These are phyloP conservation scores for Neurospora sp. DNA, from an alignment of 495 filamentous ascomycete genomes.

Conservation along the genomic window DNA sequence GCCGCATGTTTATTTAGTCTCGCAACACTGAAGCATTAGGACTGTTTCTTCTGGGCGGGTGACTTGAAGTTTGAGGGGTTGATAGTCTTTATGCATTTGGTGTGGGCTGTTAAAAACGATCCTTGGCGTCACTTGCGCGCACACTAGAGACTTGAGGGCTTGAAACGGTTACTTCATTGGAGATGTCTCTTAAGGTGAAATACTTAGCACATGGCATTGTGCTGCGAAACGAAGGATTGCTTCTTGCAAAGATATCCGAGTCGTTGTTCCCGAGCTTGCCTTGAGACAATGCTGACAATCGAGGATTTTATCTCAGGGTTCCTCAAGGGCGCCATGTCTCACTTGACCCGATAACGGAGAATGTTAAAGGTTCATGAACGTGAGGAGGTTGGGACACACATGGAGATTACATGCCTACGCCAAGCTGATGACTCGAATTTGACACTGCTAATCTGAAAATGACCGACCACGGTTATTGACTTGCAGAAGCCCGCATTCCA, in stretches of 20 bases:
- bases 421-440: not conserved
- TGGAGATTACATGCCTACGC: not conserved
- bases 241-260: not conserved
- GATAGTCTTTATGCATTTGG: not conserved
- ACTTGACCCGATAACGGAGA: not conserved
- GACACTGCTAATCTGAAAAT: not conserved
- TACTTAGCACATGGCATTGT: not conserved
- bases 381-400: not conserved
- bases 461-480: slow-evolving; percentile 1
- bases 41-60: not conserved
- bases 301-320: not conserved
- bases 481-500: slow-evolving; percentile 21
- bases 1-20: not conserved
- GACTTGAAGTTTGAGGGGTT: not conserved
- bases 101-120: not conserved
- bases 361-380: not conserved
- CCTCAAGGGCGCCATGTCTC: not conserved
- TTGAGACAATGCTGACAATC: not conserved
- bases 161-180: not conserved
- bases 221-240: not conserved
- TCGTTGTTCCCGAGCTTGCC: not conserved
- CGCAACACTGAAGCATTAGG: not conserved
- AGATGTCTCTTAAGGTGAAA: not conserved
- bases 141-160: not conserved
- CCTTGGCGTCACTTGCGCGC: not conserved